Evolutionary conservation across 1,284 basidiomycete species (phyloP), one percentile per base, ranked within the genome.

Genomic region (Coniophora puteana): DNA sequence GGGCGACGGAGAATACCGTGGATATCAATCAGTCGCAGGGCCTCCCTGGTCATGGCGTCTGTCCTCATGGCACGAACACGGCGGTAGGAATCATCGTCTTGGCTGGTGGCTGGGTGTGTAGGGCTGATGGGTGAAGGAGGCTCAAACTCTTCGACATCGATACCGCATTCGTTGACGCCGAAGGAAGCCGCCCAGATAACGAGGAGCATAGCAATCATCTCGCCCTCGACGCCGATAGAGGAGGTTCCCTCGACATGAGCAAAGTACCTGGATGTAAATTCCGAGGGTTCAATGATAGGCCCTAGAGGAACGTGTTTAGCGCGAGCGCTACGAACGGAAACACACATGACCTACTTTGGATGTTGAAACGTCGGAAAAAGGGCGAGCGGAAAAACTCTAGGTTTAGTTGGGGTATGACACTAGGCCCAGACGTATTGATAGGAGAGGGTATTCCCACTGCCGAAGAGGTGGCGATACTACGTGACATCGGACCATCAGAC

Each of bases 111-210:
- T 16, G 51, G 38, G 30, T 36, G 41, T 29, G 36, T 46, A 39
- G 44, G 39, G 44, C 45, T 30, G 38, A 53, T 40, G 54, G 61
- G 38, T 55, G 62, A 8, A 22, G 25, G 18, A 3, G 45, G 42
- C 21, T 48, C 43, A n/a, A n/a, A n/a, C 3, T 27, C 3, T 10
- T 49, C 47, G 12, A 61, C 61, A 14, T 71, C 65, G 32, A 66
- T 62, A 22, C 90, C 91, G 20, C 70, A 71, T 51, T 91, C 86
- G 58, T 93, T 79, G 32, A 93, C 67, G 17, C 92, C 91, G 56
- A 88, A 93, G 21, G 87, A 89, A 2, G 82, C 76, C 0, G 89
- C 91, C 90, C 90, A 94, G 14, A 84, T 76, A 38, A 88, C 87
- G 14, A 93, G 68, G 18, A 84, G 58, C 71, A 84, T 78, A 7